A percentile compares a stretch with the other conserved stretches of the same genome.
These are phyloP conservation scores for Saccharomycopsis fodiens DNA, from an alignment of 805 yeast species.

Conservation along the genomic window DNA sequence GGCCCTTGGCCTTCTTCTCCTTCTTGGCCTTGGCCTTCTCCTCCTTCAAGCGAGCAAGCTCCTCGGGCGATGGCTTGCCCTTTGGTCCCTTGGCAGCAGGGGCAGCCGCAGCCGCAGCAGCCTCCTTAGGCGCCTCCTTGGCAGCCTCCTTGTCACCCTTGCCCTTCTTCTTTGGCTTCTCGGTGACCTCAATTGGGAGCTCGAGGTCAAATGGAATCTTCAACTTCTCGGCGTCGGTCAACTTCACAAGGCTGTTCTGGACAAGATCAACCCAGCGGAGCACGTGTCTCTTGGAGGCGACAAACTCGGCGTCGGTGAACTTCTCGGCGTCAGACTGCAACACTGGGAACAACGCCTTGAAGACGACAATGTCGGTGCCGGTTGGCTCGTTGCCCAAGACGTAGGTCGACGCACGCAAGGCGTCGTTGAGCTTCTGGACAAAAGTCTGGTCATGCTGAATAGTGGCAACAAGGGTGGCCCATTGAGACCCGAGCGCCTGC, in stretches of 20 bases:
- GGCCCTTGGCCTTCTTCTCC: slow-evolving; percentile 50
- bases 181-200: slow-evolving; percentile 69
- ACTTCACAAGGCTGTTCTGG: slow-evolving; percentile 52
- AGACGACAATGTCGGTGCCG: slow-evolving; percentile 62
- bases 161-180: slow-evolving; percentile 39
- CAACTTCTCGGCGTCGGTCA: slow-evolving; percentile 43
- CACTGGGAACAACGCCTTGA: slow-evolving; percentile 56
- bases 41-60: slow-evolving; percentile 28
- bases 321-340: slow-evolving; percentile 31
- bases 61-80: slow-evolving; percentile 24
- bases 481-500: slow-evolving; percentile 19
- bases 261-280: slow-evolving; percentile 89
- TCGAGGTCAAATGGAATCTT: slow-evolving; percentile 50
- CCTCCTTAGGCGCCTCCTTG: slow-evolving; percentile 24
- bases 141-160: slow-evolving; percentile 22
- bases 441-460: slow-evolving; percentile 15
- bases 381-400: slow-evolving; percentile 61
- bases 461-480: slow-evolving; percentile 13
- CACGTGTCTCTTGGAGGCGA: slow-evolving; percentile 65
- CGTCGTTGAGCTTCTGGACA: slow-evolving; percentile 48
- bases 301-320: slow-evolving; percentile 40
- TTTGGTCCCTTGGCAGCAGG: slow-evolving; percentile 18
- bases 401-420: slow-evolving; percentile 63
- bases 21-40: slow-evolving; percentile 26
- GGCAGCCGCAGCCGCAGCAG: slow-evolving; percentile 22